Percentiles rank a stretch among this genome's conserved stretches.
phyloP scores from a whole-genome alignment of 2,329 filamentous ascomycete genomes.

The Pleurostoma richardsiae region DNA sequence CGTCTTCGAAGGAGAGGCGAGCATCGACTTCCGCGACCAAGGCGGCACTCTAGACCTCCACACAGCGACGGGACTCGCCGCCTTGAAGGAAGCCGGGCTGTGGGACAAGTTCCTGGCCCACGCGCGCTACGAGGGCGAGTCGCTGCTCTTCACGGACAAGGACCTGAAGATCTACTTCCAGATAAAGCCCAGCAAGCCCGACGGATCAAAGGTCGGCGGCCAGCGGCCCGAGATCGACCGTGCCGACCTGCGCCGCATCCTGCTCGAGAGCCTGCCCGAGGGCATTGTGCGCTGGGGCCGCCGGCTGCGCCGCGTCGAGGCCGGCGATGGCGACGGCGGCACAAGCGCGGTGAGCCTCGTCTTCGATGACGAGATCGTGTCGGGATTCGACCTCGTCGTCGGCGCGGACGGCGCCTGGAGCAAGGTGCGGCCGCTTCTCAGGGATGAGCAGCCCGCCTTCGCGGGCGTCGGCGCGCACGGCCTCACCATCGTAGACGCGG shows the following conservation, averaged over 20 bases:
- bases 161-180: conserved; percentile 27
- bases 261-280: conserved; percentile 37
- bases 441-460: conserved; percentile 35
- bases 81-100: conserved; percentile 43
- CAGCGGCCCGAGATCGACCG: conserved; percentile 51
- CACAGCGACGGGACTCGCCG: conserved; percentile 41
- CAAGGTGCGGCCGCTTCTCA: conserved; percentile 27
- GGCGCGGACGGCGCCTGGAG: conserved; percentile 31
- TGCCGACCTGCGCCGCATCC: conserved; percentile 32
- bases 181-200: conserved; percentile 18
- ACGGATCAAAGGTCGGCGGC: conserved; percentile 3
- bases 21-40: conserved; percentile 38
- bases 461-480: conserved; percentile 38
- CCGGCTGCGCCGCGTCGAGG: conserved; percentile 32
- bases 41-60: conserved; percentile 53
- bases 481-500: conserved; percentile 33
- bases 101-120: conserved; percentile 43
- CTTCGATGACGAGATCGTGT: conserved; percentile 26
- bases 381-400: conserved; percentile 32
- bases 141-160: conserved; percentile 38
- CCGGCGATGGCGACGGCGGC: conserved; percentile 13
- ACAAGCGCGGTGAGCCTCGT: conserved; percentile 22
- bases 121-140: conserved; percentile 48
- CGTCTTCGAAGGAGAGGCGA: conserved; percentile 44
- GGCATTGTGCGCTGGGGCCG: conserved; percentile 40